phyloP scores from a whole-genome alignment of 1,139 yeast species.

The Taphrina deformans region DNA sequence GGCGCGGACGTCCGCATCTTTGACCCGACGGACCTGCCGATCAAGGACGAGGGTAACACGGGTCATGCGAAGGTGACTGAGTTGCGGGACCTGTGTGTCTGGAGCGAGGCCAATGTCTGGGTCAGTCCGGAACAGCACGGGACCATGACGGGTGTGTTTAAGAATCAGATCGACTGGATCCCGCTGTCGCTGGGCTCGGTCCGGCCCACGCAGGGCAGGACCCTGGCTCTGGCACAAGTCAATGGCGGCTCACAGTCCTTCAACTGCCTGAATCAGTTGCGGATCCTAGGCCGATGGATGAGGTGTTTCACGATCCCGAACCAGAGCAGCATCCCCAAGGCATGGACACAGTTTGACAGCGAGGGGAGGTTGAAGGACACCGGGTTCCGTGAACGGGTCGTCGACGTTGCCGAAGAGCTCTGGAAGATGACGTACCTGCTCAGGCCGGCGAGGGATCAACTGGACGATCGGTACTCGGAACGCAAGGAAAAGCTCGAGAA shows the following conservation, averaged over 20 bases:
- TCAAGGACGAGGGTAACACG: slow-evolving; percentile 27
- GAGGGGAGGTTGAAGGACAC: slow-evolving; percentile 32
- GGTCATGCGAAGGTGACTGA: slow-evolving; percentile 33
- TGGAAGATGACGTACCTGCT: slow-evolving; percentile 22
- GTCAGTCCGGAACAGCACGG: slow-evolving; percentile 37
- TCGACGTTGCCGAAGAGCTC: slow-evolving; percentile 33
- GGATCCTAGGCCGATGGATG: slow-evolving; percentile 37
- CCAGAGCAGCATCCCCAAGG: slow-evolving; percentile 34
- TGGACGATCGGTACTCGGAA: slow-evolving; percentile 32
- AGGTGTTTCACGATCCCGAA: slow-evolving; percentile 35
- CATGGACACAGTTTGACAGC: slow-evolving; percentile 33
- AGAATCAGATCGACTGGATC: slow-evolving; percentile 36
- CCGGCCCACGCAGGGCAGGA: slow-evolving; percentile 35
- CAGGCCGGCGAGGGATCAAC: slow-evolving; percentile 16
- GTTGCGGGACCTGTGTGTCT: slow-evolving; percentile 22
- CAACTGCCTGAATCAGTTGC: slow-evolving; percentile 33
- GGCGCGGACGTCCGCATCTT: slow-evolving; percentile 34
- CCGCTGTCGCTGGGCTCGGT: slow-evolving; percentile 34
- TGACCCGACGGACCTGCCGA: slow-evolving; percentile 32
- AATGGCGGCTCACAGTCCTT: slow-evolving; percentile 36
- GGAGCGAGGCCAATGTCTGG: slow-evolving; percentile 36
- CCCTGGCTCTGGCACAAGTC: slow-evolving; percentile 35
- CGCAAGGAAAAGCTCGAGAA: slow-evolving; percentile 31
- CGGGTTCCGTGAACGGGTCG: slow-evolving; percentile 34
- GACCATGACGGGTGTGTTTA: slow-evolving; percentile 34